Evolutionary conservation across 352 stramenopile species (phyloP), one percentile per base, ranked within the genome.

Genomic region (Pythium rishiriense): DNA sequence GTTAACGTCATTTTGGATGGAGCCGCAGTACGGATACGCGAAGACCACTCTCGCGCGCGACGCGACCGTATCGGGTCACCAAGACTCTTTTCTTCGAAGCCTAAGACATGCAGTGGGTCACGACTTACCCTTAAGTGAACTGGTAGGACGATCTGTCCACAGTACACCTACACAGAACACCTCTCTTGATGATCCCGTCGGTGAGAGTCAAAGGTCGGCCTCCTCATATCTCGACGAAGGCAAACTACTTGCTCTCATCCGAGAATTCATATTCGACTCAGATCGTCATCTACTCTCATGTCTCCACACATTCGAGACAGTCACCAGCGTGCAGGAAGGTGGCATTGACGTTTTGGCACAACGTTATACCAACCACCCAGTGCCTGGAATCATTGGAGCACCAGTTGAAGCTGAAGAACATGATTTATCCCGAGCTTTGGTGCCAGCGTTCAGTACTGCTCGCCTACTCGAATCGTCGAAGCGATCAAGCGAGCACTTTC

Each of bases 1-100:
- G 33, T 78, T 92, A 74, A 96, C 85, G 11, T 94, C 85, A 8
- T 86, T 96, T 35, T 96, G 87, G 87, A 94, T 96, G 85, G 87
- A 96, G 62, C 87, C 87, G 3, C 83, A 93, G 58, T 80, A 93
- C 67, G 85, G 85, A 6, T 72, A 81, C 46, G 74, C 91, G 21
- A 90, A 90, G 51, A 79, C 73, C 21, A 79, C 70, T 0, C 45
- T 92, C 25, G 80, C 83, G 1, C 21, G 56, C 1, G 35, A 55
- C 22, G 11, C 49, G 17, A 58, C 73, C 35, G 52, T 75, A 39
- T 64, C 71, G 29, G 79, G 83, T 29, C 43, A 64, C n/a, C 79
- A 65, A 5, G 83, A 92, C 51, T 74, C 46, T 4, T 90, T 93
- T 62, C 83, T 92, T 50, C 85, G 77, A 73, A 81, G 77, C 41